Conservation (phyloP, 495 filamentous ascomycete genomes). For the Aspergillus steynii region DNA sequence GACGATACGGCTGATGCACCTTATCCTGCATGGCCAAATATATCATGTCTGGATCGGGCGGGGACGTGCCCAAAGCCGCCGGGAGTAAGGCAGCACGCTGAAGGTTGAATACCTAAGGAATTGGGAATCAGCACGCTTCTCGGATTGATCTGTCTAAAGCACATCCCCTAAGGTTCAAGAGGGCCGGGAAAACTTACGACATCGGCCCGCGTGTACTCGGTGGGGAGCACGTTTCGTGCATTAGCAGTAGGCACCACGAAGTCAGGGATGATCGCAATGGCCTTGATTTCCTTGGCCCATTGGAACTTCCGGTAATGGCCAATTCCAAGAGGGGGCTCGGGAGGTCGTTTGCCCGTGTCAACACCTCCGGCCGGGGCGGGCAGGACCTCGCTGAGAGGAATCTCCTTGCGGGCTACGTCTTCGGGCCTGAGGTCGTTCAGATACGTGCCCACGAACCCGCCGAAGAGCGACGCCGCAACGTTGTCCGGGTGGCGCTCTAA, state of each 20-base stretch:
- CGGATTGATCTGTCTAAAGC: background rate
- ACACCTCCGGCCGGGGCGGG: slow-evolving; percentile 82
- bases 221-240: slow-evolving; percentile 79
- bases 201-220: slow-evolving; percentile 72
- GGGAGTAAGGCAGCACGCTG: slow-evolving; percentile 88
- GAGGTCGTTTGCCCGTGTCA: slow-evolving; percentile 80
- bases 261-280: slow-evolving; percentile 88
- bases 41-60: slow-evolving; percentile 90
- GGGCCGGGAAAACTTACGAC: slow-evolving; percentile 53
- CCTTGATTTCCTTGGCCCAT: slow-evolving; percentile 92
- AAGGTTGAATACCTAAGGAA: slow-evolving; percentile 78
- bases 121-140: slow-evolving; percentile 6
- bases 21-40: slow-evolving; percentile 97
- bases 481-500: slow-evolving; percentile 94
- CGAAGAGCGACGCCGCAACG: slow-evolving; percentile 89
- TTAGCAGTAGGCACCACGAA: slow-evolving; percentile 91
- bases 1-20: slow-evolving; percentile 91
- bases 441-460: slow-evolving; percentile 96
- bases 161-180: background rate
- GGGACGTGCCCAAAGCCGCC: slow-evolving; percentile 78
- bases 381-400: slow-evolving; percentile 92
- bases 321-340: slow-evolving; percentile 84
- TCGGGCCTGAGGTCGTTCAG: slow-evolving; percentile 84
- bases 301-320: slow-evolving; percentile 91
- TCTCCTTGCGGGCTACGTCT: slow-evolving; percentile 83